Evolutionary conservation across 106 monocot genomes (phyloP), one percentile per base, ranked within the genome.

Genomic region (Posidonia australis): DNA sequence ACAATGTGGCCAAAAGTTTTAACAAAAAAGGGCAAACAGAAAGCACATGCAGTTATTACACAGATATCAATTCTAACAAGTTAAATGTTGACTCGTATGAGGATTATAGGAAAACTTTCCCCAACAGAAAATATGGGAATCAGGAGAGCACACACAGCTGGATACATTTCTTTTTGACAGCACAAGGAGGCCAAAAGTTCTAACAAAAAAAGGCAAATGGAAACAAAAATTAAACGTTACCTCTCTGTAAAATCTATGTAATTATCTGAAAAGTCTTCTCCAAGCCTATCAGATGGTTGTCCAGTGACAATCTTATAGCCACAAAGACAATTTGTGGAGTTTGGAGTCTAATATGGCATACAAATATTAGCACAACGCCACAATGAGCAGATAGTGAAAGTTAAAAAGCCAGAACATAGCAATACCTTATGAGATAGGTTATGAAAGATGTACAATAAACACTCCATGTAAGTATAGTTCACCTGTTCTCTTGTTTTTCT

Each of bases 241-340:
- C 98, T 88, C 71, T 88, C 91, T 10, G 81, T 91, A 56, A 99
- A 99, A 70, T 99, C 98, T 65, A 83, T 88, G 68, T 85, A 83
- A 59, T 83, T 79, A 29, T 88, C 87, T 59, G 91, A 91, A 64
- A 99, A 99, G 72, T 99, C 91, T 75, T 99, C 98, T 58, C 98
- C 98, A 46, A 99, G 88, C 62, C 98, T 81, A 72, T 99, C 98
- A 46, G 98, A 99, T 28, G 98, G 98, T 66, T 99, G 98, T 6
- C 98, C 98, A 65, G 98, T 99, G 20, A 99, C 87, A 72, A 99
- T 91, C 72, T 92, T 99, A 79, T 99, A 99, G 14, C 98, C 98
- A 65, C 98, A 99, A 22, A 99, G 79, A 76, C 91, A 91, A 68
- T 99, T 99, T 27, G 98, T 99, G 20, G 98, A 80, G 62, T 99